A percentile compares a stretch with the other conserved stretches of the same genome.
Conservation (phyloP, 2,329 filamentous ascomycete species). For the Phialophora tarda region DNA sequence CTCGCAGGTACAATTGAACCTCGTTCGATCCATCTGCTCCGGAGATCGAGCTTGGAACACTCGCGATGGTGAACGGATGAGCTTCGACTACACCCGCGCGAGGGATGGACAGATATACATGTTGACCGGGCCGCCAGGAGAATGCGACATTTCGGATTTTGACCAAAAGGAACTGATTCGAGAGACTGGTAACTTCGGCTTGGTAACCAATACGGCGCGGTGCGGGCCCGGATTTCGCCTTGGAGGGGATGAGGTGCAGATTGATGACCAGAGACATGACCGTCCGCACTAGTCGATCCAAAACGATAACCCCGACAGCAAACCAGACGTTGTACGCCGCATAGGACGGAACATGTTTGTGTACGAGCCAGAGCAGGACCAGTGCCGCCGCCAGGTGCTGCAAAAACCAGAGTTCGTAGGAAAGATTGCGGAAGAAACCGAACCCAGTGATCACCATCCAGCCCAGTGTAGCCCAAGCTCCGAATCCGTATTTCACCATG, state of each 20-base stretch:
- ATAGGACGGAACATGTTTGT: slow-evolving; percentile 35
- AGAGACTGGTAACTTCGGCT: slow-evolving; percentile 27
- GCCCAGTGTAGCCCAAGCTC: slow-evolving; percentile 57
- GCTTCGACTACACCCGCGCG: slow-evolving; percentile 50
- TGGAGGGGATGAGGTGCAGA: slow-evolving; percentile 22
- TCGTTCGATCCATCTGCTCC: slow-evolving; percentile 17
- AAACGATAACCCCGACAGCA: slow-evolving; percentile 33
- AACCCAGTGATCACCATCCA: slow-evolving; percentile 60
- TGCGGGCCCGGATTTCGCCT: neutral
- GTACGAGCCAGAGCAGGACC: slow-evolving; percentile 55
- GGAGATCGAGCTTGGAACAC: slow-evolving; percentile 18
- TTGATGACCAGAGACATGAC: slow-evolving; percentile 29
- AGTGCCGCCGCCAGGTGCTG: slow-evolving; percentile 60
- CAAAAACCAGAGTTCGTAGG: slow-evolving; percentile 61
- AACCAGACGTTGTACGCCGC: slow-evolving; percentile 38
- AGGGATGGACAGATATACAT: slow-evolving; percentile 56
- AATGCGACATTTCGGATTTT: slow-evolving; percentile 42
- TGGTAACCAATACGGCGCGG: slow-evolving; percentile 20
- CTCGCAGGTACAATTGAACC: slow-evolving; percentile 33
- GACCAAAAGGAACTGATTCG: slow-evolving; percentile 24
- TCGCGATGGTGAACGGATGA: slow-evolving; percentile 69
- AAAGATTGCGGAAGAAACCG: slow-evolving; percentile 55
- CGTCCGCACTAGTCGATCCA: slow-evolving; percentile 30
- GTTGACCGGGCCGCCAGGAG: slow-evolving; percentile 66
- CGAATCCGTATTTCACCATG: slow-evolving; percentile 59